Conservation (phyloP, 2,329 filamentous ascomycete species). For the Fusarium sulawesiense region DNA sequence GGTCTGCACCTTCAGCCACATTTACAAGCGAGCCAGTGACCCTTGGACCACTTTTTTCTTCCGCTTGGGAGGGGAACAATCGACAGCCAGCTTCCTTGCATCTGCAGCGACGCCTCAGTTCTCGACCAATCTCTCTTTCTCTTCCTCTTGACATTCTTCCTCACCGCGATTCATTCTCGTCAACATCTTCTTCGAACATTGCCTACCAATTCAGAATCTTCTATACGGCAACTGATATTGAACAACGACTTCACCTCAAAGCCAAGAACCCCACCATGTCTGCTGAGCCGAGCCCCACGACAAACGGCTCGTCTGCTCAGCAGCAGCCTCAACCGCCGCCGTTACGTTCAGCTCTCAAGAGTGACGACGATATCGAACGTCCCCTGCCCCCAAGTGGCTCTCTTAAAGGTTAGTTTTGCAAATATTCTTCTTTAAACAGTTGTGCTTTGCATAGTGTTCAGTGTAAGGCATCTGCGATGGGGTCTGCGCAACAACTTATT, state of each 20-base stretch:
- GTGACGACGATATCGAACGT: slow-evolving; percentile 56
- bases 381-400: slow-evolving; percentile 52
- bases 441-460: not conserved
- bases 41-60: slow-evolving; percentile 37
- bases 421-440: not conserved
- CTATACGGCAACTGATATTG: not conserved
- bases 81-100: slow-evolving; percentile 37
- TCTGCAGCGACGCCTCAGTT: slow-evolving; percentile 39
- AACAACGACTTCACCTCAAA: not conserved
- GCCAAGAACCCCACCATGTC: slow-evolving; percentile 42
- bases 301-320: slow-evolving; percentile 31
- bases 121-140: slow-evolving; percentile 26
- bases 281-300: slow-evolving; percentile 41
- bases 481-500: slow-evolving; percentile 16
- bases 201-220: not conserved
- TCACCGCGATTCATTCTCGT: slow-evolving; percentile 20
- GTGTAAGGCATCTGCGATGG: not conserved
- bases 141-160: slow-evolving; percentile 3
- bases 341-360: slow-evolving; percentile 58
- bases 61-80: slow-evolving; percentile 33
- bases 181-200: not conserved
- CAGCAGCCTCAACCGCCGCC: slow-evolving; percentile 45
- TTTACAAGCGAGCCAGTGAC: slow-evolving; percentile 30
- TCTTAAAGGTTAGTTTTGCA: slow-evolving; percentile 57
- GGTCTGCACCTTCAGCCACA: slow-evolving; percentile 14